Evolutionary conservation across 2,329 filamentous ascomycete genomes (phyloP).

Genomic region (Karstenula rhodostoma): DNA sequence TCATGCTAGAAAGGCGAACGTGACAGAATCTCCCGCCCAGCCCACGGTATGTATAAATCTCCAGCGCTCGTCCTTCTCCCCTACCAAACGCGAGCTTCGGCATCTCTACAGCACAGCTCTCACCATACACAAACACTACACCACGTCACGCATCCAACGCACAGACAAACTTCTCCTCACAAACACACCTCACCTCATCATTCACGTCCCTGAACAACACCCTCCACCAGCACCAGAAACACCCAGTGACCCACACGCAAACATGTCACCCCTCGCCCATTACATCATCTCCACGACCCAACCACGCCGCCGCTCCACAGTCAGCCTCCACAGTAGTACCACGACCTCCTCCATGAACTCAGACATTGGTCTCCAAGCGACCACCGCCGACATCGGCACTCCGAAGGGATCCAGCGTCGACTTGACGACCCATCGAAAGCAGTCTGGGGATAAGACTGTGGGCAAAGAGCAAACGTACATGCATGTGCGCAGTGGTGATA

Average conservation of each 20-base stretch:
- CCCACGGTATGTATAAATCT: background rate
- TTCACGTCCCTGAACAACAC: background rate
- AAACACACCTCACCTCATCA: background rate
- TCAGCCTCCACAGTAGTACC: background rate
- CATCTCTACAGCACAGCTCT: background rate
- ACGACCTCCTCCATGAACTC: slow-evolving; percentile 10
- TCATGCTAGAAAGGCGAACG: background rate
- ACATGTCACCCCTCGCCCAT: slow-evolving; percentile 10
- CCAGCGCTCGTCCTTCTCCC: background rate
- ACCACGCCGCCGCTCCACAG: background rate
- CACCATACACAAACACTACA: background rate
- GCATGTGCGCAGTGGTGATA: too few species aligned
- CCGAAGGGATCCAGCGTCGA: slow-evolving; percentile 1
- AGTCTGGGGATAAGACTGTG: background rate
- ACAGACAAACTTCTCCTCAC: background rate
- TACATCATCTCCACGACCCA: slow-evolving; percentile 1
- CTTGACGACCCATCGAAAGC: background rate
- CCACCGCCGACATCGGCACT: slow-evolving; percentile 3
- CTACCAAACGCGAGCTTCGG: background rate
- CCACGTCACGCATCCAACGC: background rate
- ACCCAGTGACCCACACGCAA: background rate
- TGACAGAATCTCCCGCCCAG: background rate
- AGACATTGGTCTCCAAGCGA: slow-evolving; percentile 9
- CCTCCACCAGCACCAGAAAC: background rate
- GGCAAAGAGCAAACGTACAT: background rate